phyloP scores from a whole-genome alignment of 495 filamentous ascomycete species.

The Hyaloscypha hepaticicola region DNA sequence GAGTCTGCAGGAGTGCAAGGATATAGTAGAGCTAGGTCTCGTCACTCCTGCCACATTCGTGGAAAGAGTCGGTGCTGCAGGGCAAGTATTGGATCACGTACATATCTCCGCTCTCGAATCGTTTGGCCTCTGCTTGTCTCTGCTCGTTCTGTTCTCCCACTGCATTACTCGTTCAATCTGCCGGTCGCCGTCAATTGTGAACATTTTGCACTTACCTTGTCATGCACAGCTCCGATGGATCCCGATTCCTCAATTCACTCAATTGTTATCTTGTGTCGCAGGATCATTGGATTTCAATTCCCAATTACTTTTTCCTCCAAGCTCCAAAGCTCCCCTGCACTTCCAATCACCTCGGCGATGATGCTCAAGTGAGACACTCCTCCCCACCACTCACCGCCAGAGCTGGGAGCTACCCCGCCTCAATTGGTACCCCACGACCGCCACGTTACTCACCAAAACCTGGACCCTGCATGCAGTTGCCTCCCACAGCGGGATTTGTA shows the following conservation, averaged over 20 bases:
- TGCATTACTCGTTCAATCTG: too few species aligned
- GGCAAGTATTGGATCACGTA: neutral
- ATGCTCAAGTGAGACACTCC: neutral
- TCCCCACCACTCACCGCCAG: neutral
- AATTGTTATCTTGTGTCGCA: too few species aligned
- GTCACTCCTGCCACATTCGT: neutral
- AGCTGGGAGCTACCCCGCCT: conserved; percentile 8
- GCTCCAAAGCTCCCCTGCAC: too few species aligned
- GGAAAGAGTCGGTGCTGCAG: neutral
- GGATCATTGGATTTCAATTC: too few species aligned
- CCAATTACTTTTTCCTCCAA: too few species aligned
- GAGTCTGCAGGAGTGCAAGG: neutral
- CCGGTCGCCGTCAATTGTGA: too few species aligned
- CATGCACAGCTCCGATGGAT: too few species aligned
- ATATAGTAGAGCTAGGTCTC: neutral
- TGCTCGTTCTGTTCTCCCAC: too few species aligned
- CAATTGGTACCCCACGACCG: conserved; percentile 8
- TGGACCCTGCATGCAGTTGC: neutral
- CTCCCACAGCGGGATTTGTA: neutral
- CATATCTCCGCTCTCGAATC: neutral
- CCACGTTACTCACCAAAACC: conserved; percentile 13
- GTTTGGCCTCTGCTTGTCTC: too few species aligned
- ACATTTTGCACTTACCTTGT: too few species aligned
- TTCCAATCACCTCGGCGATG: neutral
- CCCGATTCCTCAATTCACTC: too few species aligned